These are phyloP conservation scores for Drosera spatulata DNA, from an alignment of 179 eudicot genomes.

Conservation along the genomic window DNA sequence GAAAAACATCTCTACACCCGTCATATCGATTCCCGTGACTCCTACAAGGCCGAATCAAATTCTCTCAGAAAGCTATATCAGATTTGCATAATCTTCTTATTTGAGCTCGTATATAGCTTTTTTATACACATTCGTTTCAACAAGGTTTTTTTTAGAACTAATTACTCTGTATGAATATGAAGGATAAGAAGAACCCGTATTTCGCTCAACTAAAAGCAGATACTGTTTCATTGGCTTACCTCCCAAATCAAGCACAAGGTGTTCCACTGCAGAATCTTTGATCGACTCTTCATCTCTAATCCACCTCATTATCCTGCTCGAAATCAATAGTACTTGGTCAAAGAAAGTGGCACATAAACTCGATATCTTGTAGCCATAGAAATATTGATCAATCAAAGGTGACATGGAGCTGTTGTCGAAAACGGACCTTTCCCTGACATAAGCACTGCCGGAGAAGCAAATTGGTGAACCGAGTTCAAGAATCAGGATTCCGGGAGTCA, in stretches of 20 bases:
- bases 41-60: slow-evolving; percentile 17
- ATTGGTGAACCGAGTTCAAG: slow-evolving; percentile 38
- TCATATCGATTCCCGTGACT: slow-evolving; percentile 69
- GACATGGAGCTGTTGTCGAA: neutral
- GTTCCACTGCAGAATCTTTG: slow-evolving; percentile 32
- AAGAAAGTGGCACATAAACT: no score
- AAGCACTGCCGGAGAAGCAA: slow-evolving; percentile 38
- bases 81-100: no score
- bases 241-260: slow-evolving; percentile 63
- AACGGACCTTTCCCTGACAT: slow-evolving; percentile 42
- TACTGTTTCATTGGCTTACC: slow-evolving; percentile 22
- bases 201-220: no score
- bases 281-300: slow-evolving; percentile 62
- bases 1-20: slow-evolving; percentile 63
- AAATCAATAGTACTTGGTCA: neutral
- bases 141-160: no score
- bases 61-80: no score
- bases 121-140: no score
- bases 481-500: slow-evolving; percentile 32
- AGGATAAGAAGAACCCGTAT: no score
- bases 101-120: no score
- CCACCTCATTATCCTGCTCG: slow-evolving; percentile 67
- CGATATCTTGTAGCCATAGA: no score
- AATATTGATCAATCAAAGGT: no score
- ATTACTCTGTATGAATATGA: no score